Base-by-base conservation (phyloP, 495 filamentous ascomycete species). In the Aspergillus biplanus region DNA sequence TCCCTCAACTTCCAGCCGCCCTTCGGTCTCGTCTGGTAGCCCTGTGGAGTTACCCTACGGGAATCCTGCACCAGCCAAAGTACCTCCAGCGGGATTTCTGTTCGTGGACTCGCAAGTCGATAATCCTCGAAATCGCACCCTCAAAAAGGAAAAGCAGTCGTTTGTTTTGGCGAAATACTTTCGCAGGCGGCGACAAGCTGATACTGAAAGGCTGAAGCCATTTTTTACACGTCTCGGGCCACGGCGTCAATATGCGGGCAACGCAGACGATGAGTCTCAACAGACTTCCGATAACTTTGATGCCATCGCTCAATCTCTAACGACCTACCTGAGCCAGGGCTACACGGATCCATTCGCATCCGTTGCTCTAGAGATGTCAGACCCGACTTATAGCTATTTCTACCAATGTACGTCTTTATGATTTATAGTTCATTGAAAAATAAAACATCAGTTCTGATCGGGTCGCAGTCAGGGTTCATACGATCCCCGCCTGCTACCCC, bases 321-420 rank as follows among this genome's bases (percentile, higher is more conserved):
- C 34, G 50, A 33, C 48, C 16, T 61, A 52, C 31, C 49, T 61
- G 33, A 61, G 58, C 37, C 58, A 61, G 33, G 58, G 58, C 48
- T 61, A 61, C 27, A 33, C 11, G 47, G 58, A 61, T 12, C 58
- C 58, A 13, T 61, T 61, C 49, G 18, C 58, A 1, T 52, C 58
- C 33, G n/a, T 16, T 6, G 58, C 58, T 7, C 27, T 61, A 9
- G 33, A 61, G 34, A 61, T 61, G 58, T 39, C 58, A 15, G 48
- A 61, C 33, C 35, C 58, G 58, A 61, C 35, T 11, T 37, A 61
- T 44, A 11, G n/a, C 11, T 61, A 61, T 18, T 61, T 61, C 58
- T 33, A 61, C 31, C 58, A 61, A 8, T 61, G 58, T 61, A 44
- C 2, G 58, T 52, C 2, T 6, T 5, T 4, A 58, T 32, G 8